Base-by-base conservation (phyloP, 257 asterid genomes). In the Solanum appendiculatum region DNA sequence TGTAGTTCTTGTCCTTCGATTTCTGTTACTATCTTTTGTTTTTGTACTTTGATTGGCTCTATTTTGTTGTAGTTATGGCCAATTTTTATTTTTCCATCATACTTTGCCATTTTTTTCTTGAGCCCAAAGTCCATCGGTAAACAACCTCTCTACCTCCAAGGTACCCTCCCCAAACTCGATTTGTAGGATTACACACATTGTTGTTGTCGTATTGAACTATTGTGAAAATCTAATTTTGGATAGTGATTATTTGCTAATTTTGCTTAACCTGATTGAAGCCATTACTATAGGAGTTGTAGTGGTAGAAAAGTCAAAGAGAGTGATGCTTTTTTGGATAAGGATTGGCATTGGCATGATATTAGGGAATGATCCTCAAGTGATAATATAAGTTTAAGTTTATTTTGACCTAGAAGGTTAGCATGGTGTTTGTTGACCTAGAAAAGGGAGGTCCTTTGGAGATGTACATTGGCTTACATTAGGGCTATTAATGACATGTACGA, bases 1-100 rank as follows among this genome's bases (percentile, higher is more conserved):
- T 60, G 69, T 60, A 1, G 69, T n/a, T 60, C 69, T 60, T 60
- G 31, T 23, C 15, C 31, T 10, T 60, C 1, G 1, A 9, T 60
- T 60, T 60, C 0, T n/a, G 0, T 60, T 56, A 60, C 15, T 23
- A 58, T 3, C 0, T 21, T 5, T n/a, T 60, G 31, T 60, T n/a
- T 60, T 60, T 10, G 69, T 60, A 60, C 31, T 10, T 60, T 4
- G 2, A 60, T n/a, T n/a, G 29, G 31, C 69, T 60, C 1, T n/a
- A 60, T 10, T n/a, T 60, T 60, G 5, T 15, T 11, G 1, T 60
- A n/a, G 69, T 60, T 60, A n/a, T 60, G 9, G 0, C 29, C 6
- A n/a, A n/a, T 0, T 60, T 23, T 60, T 60, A 60, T n/a, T 60
- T 60, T 15, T 60, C 69, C 33, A n/a, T n/a, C 69, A 2, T n/a